Evolutionary conservation across 495 filamentous ascomycete species (phyloP), one percentile per base, ranked within the genome.

Genomic region (Recurvomyces mirabilis): DNA sequence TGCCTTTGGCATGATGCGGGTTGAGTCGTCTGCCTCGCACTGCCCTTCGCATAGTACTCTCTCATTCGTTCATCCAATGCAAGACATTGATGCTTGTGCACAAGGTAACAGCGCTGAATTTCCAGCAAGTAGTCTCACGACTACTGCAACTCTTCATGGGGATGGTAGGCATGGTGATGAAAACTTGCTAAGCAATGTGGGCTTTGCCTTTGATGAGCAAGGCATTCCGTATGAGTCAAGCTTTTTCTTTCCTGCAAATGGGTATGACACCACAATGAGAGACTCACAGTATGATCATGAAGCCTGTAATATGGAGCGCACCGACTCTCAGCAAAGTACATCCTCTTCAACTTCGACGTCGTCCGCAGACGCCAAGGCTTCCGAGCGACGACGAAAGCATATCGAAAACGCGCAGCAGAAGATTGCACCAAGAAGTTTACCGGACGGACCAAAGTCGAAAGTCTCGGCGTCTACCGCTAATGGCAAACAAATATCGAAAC

Each of bases 1-100:
- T 42, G 31, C 48, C 30, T 39, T 55, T 57, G 46, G 51, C 39
- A 58, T 57, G 59, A 42, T 56, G 52, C 52, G 56, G 20, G 37
- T 57, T 46, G 34, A 56, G 20, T 62, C 60, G 36, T 41, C 42
- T 38, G 59, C 57, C 26, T 46, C 46, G 2, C 24, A 41, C 44
- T 36, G 22, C 35, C 32, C 49, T 33, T 21, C 35, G 9, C 21
- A 38, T 11, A 20, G 4, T 42, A n/a, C 15, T 9, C 40, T 30
- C 36, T 32, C 48, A 19, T 19, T 47, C 42, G 24, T 25, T 28
- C 26, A 20, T 47, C 22, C 36, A 47, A 20, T 25, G 14, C 4
- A 32, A 17, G 17, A 13, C 41, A 21, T 43, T 23, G 47, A 43
- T 43, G 41, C n/a, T n/a, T n/a, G n/a, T n/a, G n/a, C n/a, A n/a